Base-by-base conservation (phyloP, 1,139 yeast genomes). In the Magnusiomyces suaveolens region DNA sequence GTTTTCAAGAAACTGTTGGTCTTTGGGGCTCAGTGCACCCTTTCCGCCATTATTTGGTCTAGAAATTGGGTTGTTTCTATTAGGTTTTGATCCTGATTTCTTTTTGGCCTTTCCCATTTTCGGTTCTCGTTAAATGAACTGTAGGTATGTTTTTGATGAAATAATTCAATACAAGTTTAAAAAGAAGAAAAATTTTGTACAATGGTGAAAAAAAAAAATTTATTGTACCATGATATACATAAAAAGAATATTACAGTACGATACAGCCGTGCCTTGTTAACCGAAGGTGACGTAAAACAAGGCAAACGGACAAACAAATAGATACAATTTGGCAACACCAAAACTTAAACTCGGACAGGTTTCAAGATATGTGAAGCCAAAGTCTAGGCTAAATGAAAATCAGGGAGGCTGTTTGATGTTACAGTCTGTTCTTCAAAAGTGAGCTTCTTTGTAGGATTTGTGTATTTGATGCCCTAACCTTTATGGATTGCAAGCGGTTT, bases 41-140 rank as follows among this genome's bases (percentile, higher is more conserved):
- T 38, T 38, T 12, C 43, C 56, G 29, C 44, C 53, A 12, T 29
- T 29, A 60, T 55, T 69, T 66, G 52, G 67, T 65, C 51, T 62
- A 59, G 46, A 64, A 62, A 52, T 61, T 56, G 52, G 68, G 60
- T 50, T 62, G 64, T 59, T 64, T 58, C 65, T 69, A n/a, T 52
- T 36, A 16, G 54, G 68, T 63, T 71, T 74, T 25, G 84, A 77
- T 72, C 80, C 84, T 53, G 84, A 82, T 64, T 81, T 81, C 68
- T 80, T 82, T 75, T 83, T 84, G 51, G 85, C 78, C 69, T 85
- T 86, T 55, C 87, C 94, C 95, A 85, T 86, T 52, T n/a, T 32
- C 46, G 24, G 10, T 6, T 8, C 12, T 29, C 12, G 36, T 29
- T 29, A n/a, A n/a, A n/a, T n/a, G n/a, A n/a, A n/a, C n/a, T n/a